These are phyloP conservation scores for Ceratocystis cacaofunesta DNA, from an alignment of 2,329 filamentous ascomycete species.

Conservation along the genomic window DNA sequence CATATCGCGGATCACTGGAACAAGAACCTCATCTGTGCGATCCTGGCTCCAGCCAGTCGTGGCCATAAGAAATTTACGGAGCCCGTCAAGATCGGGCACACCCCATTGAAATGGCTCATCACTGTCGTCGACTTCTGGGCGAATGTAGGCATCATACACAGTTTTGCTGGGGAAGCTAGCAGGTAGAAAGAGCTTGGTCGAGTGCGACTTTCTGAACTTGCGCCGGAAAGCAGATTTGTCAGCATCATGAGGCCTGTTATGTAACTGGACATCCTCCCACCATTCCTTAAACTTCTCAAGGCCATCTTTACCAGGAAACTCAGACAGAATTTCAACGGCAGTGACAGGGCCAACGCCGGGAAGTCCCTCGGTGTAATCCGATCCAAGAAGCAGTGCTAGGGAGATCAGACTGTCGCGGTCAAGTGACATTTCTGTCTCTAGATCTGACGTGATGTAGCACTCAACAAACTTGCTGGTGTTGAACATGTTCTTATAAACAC, in stretches of 20 bases:
- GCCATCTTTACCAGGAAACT: constrained; percentile 51
- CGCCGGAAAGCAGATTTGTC: constrained; percentile 57
- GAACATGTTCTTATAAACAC: constrained; percentile 99
- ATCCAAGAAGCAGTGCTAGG: constrained; percentile 79
- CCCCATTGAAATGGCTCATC: constrained; percentile 84
- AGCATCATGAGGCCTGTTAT: constrained; percentile 47
- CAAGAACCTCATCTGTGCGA: constrained; percentile 84
- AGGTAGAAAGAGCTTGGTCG: constrained; percentile 73
- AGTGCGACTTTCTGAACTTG: constrained; percentile 70
- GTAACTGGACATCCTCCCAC: constrained; percentile 66
- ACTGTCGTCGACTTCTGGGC: constrained; percentile 71
- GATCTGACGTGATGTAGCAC: constrained; percentile 71
- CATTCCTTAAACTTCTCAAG: constrained; percentile 71
- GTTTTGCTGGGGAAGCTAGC: constrained; percentile 60
- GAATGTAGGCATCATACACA: constrained; percentile 69
- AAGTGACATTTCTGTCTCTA: constrained; percentile 80
- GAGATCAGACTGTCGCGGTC: constrained; percentile 76
- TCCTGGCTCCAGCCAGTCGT: constrained; percentile 91
- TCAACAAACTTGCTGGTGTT: constrained; percentile 97
- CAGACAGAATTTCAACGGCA: constrained; percentile 82
- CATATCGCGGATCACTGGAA: constrained; percentile 92
- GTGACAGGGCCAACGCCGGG: constrained; percentile 86
- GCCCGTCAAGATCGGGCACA: constrained; percentile 75
- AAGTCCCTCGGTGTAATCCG: constrained; percentile 88
- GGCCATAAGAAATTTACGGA: constrained; percentile 71